These are phyloP conservation scores for Boletus tylopilopsis DNA, from an alignment of 768 basidiomycete genomes.

Conservation along the genomic window DNA sequence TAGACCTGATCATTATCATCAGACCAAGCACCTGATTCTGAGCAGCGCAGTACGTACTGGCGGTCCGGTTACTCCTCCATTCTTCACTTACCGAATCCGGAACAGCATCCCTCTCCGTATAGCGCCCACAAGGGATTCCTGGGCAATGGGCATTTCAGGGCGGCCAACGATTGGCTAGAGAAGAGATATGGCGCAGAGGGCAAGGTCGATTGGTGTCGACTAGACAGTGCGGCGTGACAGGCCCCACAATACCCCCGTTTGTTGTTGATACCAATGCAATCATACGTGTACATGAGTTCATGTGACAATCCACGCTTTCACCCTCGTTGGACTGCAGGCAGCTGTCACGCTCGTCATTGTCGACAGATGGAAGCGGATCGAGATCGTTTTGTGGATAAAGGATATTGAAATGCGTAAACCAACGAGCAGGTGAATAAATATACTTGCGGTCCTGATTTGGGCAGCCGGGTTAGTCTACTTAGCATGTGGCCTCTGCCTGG, in stretches of 20 bases:
- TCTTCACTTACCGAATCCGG: conserved; percentile 27
- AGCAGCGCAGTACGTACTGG: conserved; percentile 60
- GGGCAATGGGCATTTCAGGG: conserved; percentile 85
- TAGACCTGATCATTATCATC: conserved; percentile 18
- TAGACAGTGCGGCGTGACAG: conserved; percentile 27
- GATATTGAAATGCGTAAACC: conserved; percentile 28
- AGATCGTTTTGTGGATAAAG: conserved; percentile 14
- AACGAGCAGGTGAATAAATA: conserved; percentile 10
- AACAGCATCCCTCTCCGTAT: conserved; percentile 80
- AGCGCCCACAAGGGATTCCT: conserved; percentile 78
- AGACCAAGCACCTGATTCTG: conserved; percentile 81
- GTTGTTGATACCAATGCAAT: conserved; percentile 24
- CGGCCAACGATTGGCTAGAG: conserved; percentile 85
- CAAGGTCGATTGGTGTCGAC: conserved; percentile 69
- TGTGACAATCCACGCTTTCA: conserved; percentile 10
- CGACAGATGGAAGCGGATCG: conserved; percentile 14
- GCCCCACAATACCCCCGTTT: conserved; percentile 22
- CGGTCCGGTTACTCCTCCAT: conserved; percentile 13
- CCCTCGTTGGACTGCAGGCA: conserved; percentile 21
- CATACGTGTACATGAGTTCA: conserved; percentile 18
- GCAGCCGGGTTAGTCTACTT: conserved; percentile 4
- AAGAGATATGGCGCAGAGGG: conserved; percentile 69
- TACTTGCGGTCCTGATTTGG: conserved; percentile 4
- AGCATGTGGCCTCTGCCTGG: conserved; percentile 9
- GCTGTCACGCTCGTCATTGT: conserved; percentile 4